phyloP scores from a whole-genome alignment of 1,139 yeast genomes.

The Lodderomyces pseudojiufengensis region DNA sequence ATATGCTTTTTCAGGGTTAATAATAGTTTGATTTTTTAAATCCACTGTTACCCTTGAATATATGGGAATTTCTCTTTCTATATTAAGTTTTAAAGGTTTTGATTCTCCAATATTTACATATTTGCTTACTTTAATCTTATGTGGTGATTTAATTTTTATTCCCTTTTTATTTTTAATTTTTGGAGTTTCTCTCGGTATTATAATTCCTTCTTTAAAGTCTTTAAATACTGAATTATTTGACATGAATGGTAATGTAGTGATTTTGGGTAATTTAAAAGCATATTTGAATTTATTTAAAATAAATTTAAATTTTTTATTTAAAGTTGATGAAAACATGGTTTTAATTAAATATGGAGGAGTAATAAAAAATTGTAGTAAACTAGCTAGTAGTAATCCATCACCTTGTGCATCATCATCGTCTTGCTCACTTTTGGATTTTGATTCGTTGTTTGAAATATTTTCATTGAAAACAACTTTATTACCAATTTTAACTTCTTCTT shows the following conservation, averaged over 20 bases:
- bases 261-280: constrained; percentile 68
- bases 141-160: constrained; percentile 33
- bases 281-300: constrained; percentile 47
- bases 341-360: constrained; percentile 83
- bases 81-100: constrained; percentile 51
- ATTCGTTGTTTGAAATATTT: constrained; percentile 17
- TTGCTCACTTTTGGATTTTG: constrained; percentile 10
- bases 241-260: constrained; percentile 75
- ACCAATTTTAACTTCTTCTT: constrained; percentile 21
- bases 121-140: constrained; percentile 48
- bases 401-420: constrained; percentile 17
- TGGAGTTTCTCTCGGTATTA: constrained; percentile 53
- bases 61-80: constrained; percentile 62
- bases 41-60: constrained; percentile 83
- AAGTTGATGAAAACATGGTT: constrained; percentile 45
- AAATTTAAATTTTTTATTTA: constrained; percentile 19
- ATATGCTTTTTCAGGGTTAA: constrained; percentile 71
- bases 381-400: constrained; percentile 57
- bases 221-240: constrained; percentile 37
- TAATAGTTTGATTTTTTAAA: constrained; percentile 54
- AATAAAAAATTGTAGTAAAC: constrained; percentile 72
- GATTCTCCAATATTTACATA: constrained; percentile 72
- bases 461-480: constrained; percentile 33
- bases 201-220: constrained; percentile 62
- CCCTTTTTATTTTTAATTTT: constrained; percentile 36